These are phyloP conservation scores for Claviceps maximensis DNA, from an alignment of 2,329 filamentous ascomycete species.

Conservation along the genomic window DNA sequence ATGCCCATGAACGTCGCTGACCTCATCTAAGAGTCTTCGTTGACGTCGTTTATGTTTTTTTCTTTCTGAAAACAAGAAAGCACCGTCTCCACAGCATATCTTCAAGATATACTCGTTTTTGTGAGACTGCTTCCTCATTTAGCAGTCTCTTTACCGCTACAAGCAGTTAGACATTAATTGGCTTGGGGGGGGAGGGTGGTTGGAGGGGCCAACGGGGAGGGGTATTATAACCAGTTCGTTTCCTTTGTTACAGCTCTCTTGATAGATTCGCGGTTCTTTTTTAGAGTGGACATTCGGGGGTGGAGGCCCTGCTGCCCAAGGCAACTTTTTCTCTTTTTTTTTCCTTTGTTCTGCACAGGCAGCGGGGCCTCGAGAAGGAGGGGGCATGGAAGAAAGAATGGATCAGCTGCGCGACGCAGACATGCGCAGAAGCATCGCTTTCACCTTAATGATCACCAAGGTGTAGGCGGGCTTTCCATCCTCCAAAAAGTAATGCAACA, in stretches of 20 bases:
- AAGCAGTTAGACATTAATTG: constrained; percentile 17
- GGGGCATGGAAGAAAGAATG: constrained; percentile 16
- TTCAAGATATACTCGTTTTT: constrained; percentile 8
- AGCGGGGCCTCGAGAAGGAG: constrained; percentile 15
- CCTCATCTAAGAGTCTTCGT: constrained; percentile 45
- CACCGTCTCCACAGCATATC: constrained; percentile 10
- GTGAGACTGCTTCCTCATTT: constrained; percentile 11
- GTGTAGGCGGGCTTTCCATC: constrained; percentile 21
- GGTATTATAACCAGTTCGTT: constrained; percentile 17
- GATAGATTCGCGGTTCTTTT: constrained; percentile 28
- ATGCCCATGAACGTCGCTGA: constrained; percentile 94
- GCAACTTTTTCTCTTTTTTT: neutral
- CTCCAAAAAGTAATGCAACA: constrained; percentile 30
- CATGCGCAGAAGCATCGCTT: constrained; percentile 14
- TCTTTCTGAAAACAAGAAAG: constrained; percentile 1
- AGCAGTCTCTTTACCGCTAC: constrained; percentile 10
- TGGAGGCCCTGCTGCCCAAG: constrained; percentile 6
- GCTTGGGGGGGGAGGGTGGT: neutral
- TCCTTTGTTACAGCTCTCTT: constrained; percentile 21
- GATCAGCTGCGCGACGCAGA: constrained; percentile 24
- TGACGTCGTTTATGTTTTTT: neutral
- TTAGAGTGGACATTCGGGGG: constrained; percentile 17
- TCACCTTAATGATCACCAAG: constrained; percentile 22
- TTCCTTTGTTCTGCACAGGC: constrained; percentile 8
- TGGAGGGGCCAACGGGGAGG: neutral